Conservation (phyloP, 768 basidiomycete species). For the Calocera cornea region DNA sequence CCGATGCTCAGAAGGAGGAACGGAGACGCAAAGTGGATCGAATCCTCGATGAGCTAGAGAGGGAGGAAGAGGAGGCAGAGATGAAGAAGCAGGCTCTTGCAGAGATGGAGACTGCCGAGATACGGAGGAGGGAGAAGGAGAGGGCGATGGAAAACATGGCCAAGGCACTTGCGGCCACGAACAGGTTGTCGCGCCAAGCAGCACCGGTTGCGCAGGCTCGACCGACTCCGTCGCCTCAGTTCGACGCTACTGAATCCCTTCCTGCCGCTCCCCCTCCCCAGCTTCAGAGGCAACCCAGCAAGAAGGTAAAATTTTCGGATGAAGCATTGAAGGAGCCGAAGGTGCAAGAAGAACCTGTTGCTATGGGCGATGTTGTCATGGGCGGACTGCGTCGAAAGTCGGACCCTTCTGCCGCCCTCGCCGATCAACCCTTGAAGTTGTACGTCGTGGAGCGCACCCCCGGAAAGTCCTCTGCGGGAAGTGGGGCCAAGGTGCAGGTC, state of each 20-base stretch:
- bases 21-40: slow-evolving; percentile 20
- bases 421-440: slow-evolving; percentile 6
- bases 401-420: neutral
- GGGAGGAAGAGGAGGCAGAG: slow-evolving; percentile 16
- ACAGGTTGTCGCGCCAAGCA: neutral
- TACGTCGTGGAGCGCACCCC: slow-evolving; percentile 7
- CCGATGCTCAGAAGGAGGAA: slow-evolving; percentile 15
- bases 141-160: neutral
- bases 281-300: neutral
- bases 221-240: neutral
- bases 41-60: slow-evolving; percentile 24
- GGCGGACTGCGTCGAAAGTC: neutral
- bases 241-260: neutral
- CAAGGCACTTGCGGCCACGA: neutral
- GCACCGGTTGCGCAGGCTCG: neutral
- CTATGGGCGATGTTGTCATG: slow-evolving; percentile 2
- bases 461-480: neutral
- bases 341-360: neutral
- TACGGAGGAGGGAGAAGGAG: slow-evolving; percentile 9
- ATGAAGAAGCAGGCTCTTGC: slow-evolving; percentile 1
- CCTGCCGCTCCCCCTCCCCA: neutral
- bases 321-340: neutral
- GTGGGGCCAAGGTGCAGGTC: neutral
- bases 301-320: slow-evolving; percentile 1
- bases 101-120: slow-evolving; percentile 11